Base-by-base conservation (phyloP, 805 yeast genomes). In the Wickerhamiella nectarea region DNA sequence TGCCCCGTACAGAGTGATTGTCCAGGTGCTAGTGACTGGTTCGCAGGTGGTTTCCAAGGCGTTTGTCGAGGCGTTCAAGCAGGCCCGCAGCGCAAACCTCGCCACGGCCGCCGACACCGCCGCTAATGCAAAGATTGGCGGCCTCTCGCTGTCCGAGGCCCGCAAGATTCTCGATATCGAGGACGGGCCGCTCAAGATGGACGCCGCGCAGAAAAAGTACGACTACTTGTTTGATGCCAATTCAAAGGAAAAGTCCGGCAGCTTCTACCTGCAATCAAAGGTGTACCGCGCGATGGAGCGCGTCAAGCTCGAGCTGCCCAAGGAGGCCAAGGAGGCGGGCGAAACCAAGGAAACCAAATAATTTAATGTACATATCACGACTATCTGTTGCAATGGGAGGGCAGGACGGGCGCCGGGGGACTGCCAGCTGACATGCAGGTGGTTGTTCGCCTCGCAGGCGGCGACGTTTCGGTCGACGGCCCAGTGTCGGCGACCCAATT, bases 11-110 rank as follows among this genome's bases (percentile, higher is more conserved):
- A 76, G 96, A 68, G 72, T 93, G 46, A 58, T 89, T 44, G 84
- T 83, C 51, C 89, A 83, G 63, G 95, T 91, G 50, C 72, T 86
- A 39, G 74, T 87, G 56, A 87, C 97, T 8, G 97, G 97, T 46
- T 93, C 96, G 4, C 79, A 84, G 53, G 97, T 89, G 24, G 86
- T 91, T 58, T 96, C 97, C 46, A 75, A 83, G 54, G 98, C 98
- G 0, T 91, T 91, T 61, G 72, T 85, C n/a, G 94, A 86, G 61
- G 97, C 98, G 0, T 91, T 89, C 70, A 81, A 79, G 56, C 97
- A 91, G 65, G 95, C 97, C 14, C 83, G 89, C 42, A 87, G 87
- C 44, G 77, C 94, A n/a, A 85, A 89, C 2, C 73, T 83, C 22
- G 75, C 75, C 52, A 68, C 80, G 17, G 71, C 76, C 6, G 62